phyloP scores from a whole-genome alignment of 2,329 filamentous ascomycete genomes.

The Epichloe baconii region DNA sequence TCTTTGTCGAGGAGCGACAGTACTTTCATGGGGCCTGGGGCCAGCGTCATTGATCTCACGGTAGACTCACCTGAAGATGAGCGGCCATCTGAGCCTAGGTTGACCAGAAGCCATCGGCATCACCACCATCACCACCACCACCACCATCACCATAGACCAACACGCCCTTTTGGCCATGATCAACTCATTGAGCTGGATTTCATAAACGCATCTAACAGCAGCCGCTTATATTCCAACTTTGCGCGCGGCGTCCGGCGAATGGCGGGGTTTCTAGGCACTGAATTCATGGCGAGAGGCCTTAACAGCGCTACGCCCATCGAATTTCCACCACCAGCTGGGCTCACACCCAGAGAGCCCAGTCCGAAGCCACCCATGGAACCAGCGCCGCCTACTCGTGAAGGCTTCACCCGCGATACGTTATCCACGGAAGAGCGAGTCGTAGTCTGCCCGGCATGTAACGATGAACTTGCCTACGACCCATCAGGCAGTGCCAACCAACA shows the following conservation, averaged over 20 bases:
- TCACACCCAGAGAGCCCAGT: conserved; percentile 19
- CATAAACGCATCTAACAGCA: conserved; percentile 8
- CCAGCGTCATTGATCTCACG: conserved; percentile 39
- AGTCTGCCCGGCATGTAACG: conserved; percentile 75
- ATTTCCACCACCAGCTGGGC: conserved; percentile 16
- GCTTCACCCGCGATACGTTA: conserved; percentile 63
- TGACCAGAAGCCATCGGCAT: conserved; percentile 3
- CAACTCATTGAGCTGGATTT: conserved; percentile 16
- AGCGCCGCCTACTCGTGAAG: conserved; percentile 51
- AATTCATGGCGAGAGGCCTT: conserved; percentile 11
- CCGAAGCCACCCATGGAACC: conserved; percentile 43
- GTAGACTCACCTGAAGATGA: conserved; percentile 28
- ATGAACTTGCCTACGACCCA: conserved; percentile 68
- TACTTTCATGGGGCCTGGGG: conserved; percentile 22
- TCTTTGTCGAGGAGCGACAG: conserved; percentile 31
- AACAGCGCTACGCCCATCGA: conserved; percentile 7
- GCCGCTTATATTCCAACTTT: conserved; percentile 8
- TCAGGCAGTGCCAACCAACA: conserved; percentile 17
- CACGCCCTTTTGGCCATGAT: conserved; percentile 8
- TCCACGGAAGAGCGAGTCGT: conserved; percentile 54
- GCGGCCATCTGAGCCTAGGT: conserved; percentile 5
- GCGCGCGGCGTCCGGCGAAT: conserved; percentile 15
- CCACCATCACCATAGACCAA: conserved; percentile 5
- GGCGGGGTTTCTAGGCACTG: conserved; percentile 13
- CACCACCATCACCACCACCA: conserved; percentile 9